Percentiles rank a stretch among this genome's conserved stretches.
phyloP scores from a whole-genome alignment of 2,329 filamentous ascomycete genomes.

The Fusarium sarcochroum region DNA sequence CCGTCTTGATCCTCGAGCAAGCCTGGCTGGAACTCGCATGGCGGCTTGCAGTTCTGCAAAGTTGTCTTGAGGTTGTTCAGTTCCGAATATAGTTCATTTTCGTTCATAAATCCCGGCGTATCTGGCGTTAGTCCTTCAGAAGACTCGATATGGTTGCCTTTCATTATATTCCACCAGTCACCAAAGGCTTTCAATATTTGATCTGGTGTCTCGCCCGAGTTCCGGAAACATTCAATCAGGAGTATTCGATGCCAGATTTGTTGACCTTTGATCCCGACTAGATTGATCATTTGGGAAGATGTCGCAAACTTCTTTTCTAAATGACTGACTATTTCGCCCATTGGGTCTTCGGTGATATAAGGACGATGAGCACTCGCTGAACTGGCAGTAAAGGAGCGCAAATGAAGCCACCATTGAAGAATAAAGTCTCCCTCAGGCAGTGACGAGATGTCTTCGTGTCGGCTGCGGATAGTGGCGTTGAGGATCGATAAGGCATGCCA shows the following conservation, averaged over 20 bases:
- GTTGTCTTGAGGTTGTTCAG: neutral
- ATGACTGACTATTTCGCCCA: neutral
- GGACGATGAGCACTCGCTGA: neutral
- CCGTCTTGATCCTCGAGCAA: neutral
- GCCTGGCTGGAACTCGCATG: neutral
- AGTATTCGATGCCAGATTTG: neutral
- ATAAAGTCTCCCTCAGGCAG: neutral
- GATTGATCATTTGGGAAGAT: neutral
- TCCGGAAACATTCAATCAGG: neutral
- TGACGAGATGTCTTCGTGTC: neutral
- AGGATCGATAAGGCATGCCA: neutral
- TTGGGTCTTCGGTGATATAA: neutral
- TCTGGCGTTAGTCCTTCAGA: neutral
- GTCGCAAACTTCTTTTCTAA: neutral
- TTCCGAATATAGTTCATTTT: neutral
- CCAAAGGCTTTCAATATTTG: neutral
- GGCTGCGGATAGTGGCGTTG: neutral
- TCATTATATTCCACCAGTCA: neutral
- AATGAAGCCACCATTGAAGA: constrained; percentile 4
- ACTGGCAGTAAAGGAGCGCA: neutral
- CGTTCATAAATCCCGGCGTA: neutral
- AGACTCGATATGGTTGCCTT: neutral
- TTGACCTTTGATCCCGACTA: neutral
- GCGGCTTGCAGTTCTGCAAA: neutral
- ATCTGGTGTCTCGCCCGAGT: neutral